Evolutionary conservation across 148 eudicot genomes (phyloP).

Genomic region (Arctostaphylos glauca): DNA sequence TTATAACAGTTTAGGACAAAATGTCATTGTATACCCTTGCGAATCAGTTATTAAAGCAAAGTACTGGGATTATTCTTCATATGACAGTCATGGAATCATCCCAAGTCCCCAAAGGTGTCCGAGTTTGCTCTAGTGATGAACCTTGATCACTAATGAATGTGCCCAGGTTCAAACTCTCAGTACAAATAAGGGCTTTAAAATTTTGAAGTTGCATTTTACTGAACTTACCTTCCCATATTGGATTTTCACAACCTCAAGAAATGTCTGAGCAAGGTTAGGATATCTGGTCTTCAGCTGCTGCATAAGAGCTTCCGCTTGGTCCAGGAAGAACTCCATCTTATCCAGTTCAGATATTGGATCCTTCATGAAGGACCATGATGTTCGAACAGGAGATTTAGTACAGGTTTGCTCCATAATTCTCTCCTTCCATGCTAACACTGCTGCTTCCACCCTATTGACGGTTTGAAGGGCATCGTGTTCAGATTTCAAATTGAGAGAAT

Average conservation of each 20-base stretch:
- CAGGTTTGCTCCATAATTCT: constrained; percentile 42
- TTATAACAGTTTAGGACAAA: background rate
- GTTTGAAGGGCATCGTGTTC: constrained; percentile 73
- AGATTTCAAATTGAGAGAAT: constrained; percentile 55
- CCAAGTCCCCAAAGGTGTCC: background rate
- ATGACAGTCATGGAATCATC: background rate
- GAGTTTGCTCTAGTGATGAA: background rate
- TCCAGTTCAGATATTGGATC: constrained; percentile 63
- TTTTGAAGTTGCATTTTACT: background rate
- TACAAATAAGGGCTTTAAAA: background rate
- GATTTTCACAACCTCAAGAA: constrained; percentile 72
- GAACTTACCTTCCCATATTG: constrained; percentile 75
- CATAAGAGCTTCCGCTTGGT: constrained; percentile 51
- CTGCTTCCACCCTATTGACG: constrained; percentile 83
- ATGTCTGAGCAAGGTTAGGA: constrained; percentile 91
- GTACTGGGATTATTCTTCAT: background rate
- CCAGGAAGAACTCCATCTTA: constrained; percentile 46
- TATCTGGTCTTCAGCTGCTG: constrained; percentile 58
- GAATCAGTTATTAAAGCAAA: background rate
- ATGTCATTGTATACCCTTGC: background rate
- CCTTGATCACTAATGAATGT: background rate
- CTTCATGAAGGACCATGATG: constrained; percentile 73
- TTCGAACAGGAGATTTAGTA: constrained; percentile 54
- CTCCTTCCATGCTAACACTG: constrained; percentile 75
- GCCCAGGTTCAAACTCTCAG: background rate